A percentile compares a stretch with the other conserved stretches of the same genome.
phyloP scores from a whole-genome alignment of 495 filamentous ascomycete species.

The Daldinia caldariorum region DNA sequence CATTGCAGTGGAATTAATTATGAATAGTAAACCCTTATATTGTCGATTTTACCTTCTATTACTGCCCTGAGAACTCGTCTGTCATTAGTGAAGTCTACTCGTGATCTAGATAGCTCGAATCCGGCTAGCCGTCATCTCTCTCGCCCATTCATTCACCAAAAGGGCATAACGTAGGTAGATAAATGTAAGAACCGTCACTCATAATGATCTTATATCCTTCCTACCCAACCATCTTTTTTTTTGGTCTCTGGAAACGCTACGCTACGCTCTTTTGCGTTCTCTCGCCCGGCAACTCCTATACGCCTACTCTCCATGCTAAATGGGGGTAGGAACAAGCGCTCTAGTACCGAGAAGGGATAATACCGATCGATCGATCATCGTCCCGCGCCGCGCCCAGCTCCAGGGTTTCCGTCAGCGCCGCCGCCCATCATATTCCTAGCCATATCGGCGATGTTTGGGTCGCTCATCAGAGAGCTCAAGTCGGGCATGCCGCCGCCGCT shows the following conservation, averaged over 20 bases:
- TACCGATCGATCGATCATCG: conserved; percentile 23
- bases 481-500: conserved; percentile 82
- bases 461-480: conserved; percentile 81
- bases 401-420: conserved; percentile 44
- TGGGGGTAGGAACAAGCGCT: too few relatives aligned
- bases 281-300: neutral
- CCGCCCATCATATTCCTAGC: conserved; percentile 82
- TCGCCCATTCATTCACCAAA: conserved; percentile 1
- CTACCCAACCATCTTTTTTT: conserved; percentile 5
- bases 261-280: neutral
- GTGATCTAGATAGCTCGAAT: neutral
- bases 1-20: conserved; percentile 1
- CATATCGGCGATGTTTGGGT: conserved; percentile 93
- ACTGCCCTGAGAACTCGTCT: neutral
- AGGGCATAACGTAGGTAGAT: conserved; percentile 1
- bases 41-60: conserved; percentile 4
- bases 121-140: neutral
- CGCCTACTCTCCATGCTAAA: too few relatives aligned
- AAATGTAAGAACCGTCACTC: conserved; percentile 1
- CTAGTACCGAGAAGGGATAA: too few relatives aligned
- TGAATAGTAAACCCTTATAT: neutral
- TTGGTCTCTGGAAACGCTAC: neutral
- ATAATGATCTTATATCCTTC: neutral
- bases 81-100: conserved; percentile 3
- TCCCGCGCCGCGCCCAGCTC: conserved; percentile 39